Conservation (phyloP, 2,329 filamentous ascomycete genomes). For the Magnaporthales sp. region DNA sequence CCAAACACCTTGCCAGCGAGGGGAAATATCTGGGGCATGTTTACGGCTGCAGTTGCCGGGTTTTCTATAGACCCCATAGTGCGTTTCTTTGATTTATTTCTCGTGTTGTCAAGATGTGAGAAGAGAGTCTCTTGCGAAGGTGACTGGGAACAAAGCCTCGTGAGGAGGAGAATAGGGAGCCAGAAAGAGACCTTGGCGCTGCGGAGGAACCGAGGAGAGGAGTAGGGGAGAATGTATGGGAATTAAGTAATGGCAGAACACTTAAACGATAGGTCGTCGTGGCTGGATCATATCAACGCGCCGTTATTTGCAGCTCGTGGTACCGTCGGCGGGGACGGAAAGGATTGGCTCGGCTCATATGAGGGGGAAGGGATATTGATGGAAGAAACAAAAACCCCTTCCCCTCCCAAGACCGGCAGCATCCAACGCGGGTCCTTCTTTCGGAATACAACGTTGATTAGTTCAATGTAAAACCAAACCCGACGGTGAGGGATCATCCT, state of each 20-base stretch:
- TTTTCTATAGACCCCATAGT: conserved; percentile 3
- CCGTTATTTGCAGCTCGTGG: neutral
- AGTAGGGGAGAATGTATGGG: neutral
- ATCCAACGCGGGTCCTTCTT: neutral
- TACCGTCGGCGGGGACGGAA: neutral
- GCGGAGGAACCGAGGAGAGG: neutral
- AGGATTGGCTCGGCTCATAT: neutral
- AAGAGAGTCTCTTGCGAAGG: neutral
- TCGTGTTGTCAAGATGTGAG: neutral
- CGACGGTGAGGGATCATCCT: neutral
- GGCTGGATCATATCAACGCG: neutral
- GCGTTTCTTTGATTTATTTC: neutral
- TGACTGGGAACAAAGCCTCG: neutral
- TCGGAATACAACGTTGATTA: neutral
- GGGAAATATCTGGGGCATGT: neutral
- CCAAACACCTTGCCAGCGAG: conserved; percentile 29
- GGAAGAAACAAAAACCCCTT: neutral
- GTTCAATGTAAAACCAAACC: neutral
- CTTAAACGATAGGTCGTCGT: neutral
- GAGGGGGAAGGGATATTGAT: neutral
- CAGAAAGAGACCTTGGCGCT: neutral
- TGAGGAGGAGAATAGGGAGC: neutral
- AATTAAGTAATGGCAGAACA: neutral
- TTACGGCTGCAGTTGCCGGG: neutral
- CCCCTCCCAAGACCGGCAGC: neutral